These are phyloP conservation scores for Alternaria solani DNA, from an alignment of 2,329 filamentous ascomycete species.

Conservation along the genomic window DNA sequence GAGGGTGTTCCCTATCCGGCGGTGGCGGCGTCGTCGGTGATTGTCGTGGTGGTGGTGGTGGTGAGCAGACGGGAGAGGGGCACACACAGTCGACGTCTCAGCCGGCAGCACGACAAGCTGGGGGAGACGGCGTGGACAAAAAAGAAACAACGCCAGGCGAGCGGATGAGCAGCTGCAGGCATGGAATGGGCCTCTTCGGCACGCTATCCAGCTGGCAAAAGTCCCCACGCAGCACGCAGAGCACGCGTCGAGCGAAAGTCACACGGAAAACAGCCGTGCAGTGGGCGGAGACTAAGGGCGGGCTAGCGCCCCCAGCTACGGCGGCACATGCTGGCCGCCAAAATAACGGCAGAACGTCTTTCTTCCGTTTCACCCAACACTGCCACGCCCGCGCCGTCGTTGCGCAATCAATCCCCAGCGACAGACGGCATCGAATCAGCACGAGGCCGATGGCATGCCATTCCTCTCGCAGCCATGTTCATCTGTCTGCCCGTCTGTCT, in stretches of 20 bases:
- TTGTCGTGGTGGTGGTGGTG: conserved; percentile 3
- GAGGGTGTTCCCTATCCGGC: not conserved
- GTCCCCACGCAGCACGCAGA: conserved; percentile 13
- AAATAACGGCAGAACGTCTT: conserved; percentile 16
- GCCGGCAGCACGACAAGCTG: conserved; percentile 15
- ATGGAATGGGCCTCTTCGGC: conserved; percentile 9
- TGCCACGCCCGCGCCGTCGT: not conserved
- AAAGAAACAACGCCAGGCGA: not conserved
- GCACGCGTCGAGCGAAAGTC: conserved; percentile 24
- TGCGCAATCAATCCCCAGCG: conserved; percentile 7
- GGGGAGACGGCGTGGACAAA: conserved; percentile 1
- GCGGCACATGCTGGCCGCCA: conserved; percentile 15
- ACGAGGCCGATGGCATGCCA: not conserved
- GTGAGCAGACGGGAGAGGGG: conserved; percentile 21
- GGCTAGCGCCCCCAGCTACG: not conserved
- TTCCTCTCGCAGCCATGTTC: too few relatives aligned
- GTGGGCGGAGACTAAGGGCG: not conserved
- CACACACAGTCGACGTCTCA: conserved; percentile 18
- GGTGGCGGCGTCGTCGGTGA: not conserved
- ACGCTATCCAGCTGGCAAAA: conserved; percentile 24
- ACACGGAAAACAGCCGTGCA: conserved; percentile 18
- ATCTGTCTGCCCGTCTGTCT: too few relatives aligned
- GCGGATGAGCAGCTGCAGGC: conserved; percentile 10
- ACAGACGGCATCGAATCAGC: not conserved
- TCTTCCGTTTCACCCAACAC: conserved; percentile 10